Conservation (phyloP, 768 basidiomycete species). For the Tulasnella sp. region DNA sequence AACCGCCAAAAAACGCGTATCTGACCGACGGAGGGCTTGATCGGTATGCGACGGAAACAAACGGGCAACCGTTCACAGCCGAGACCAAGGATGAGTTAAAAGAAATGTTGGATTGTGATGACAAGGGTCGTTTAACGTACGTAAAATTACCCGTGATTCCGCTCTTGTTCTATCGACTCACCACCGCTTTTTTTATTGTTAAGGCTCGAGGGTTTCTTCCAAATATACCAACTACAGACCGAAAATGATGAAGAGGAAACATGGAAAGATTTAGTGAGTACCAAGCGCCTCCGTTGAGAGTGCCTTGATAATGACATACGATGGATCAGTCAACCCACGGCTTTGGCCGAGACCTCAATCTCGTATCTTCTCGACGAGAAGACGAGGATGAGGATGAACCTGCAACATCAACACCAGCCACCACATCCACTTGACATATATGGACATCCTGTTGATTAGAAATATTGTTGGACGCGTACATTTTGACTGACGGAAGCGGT, state of each 20-base stretch:
- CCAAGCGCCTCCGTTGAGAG: neutral
- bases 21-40: conserved; percentile 57
- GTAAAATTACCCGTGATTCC: neutral
- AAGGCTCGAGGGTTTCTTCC: conserved; percentile 72
- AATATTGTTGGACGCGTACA: neutral
- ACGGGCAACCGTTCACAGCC: conserved; percentile 68
- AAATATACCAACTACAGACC: conserved; percentile 79
- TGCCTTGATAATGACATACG: neutral
- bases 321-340: conserved; percentile 57
- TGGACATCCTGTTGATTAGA: neutral
- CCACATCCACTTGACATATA: neutral
- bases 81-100: conserved; percentile 71
- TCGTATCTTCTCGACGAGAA: conserved; percentile 52
- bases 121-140: conserved; percentile 66
- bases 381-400: conserved; percentile 34
- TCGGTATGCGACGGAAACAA: conserved; percentile 70
- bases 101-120: conserved; percentile 67
- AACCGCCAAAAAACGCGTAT: conserved; percentile 47
- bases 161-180: neutral
- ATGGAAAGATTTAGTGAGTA: conserved; percentile 65
- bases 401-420: neutral
- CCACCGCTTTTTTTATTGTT: neutral
- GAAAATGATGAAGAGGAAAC: conserved; percentile 71
- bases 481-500: neutral
- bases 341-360: conserved; percentile 57